A percentile compares a stretch with the other conserved stretches of the same genome.
Conservation (phyloP, 495 filamentous ascomycete genomes). For the Delitschia confertaspora region DNA sequence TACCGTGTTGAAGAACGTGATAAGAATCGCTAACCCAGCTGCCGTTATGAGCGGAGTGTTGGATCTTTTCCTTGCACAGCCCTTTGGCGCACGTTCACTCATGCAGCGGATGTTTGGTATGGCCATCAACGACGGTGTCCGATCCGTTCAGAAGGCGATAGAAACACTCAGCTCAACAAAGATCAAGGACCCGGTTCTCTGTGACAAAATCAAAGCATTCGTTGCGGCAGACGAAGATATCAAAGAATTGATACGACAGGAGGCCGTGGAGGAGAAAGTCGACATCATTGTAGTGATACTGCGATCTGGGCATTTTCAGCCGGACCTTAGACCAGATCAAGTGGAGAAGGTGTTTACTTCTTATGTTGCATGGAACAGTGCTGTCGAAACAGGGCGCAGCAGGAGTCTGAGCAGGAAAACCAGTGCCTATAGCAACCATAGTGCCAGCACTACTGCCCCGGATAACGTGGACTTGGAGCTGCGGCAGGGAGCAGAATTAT, state of each 20-base stretch:
- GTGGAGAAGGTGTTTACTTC: constrained; percentile 80
- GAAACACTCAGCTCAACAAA: constrained; percentile 57
- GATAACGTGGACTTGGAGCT: constrained; percentile 62
- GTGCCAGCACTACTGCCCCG: constrained; percentile 12
- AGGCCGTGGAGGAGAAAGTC: constrained; percentile 59
- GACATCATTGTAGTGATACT: constrained; percentile 82
- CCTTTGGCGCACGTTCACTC: constrained; percentile 79
- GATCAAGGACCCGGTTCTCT: constrained; percentile 70
- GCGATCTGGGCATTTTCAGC: constrained; percentile 60
- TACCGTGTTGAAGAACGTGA: constrained; percentile 86
- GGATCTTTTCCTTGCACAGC: constrained; percentile 91
- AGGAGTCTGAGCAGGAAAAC: constrained; percentile 7
- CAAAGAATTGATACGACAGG: constrained; percentile 63
- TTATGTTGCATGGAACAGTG: constrained; percentile 93
- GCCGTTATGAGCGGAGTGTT: constrained; percentile 89
- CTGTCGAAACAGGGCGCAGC: constrained; percentile 67
- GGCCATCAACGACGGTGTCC: constrained; percentile 84
- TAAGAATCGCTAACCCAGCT: constrained; percentile 90
- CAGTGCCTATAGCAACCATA: constrained; percentile 22
- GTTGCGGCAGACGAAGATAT: constrained; percentile 60
- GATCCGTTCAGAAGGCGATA: constrained; percentile 72
- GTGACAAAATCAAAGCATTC: constrained; percentile 72
- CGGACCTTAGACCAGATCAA: constrained; percentile 61
- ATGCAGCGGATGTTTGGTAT: constrained; percentile 89
- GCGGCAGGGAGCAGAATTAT: constrained; percentile 78